Evolutionary conservation across 352 stramenopile species (phyloP).

Genomic region (Blastocystis sp.): DNA sequence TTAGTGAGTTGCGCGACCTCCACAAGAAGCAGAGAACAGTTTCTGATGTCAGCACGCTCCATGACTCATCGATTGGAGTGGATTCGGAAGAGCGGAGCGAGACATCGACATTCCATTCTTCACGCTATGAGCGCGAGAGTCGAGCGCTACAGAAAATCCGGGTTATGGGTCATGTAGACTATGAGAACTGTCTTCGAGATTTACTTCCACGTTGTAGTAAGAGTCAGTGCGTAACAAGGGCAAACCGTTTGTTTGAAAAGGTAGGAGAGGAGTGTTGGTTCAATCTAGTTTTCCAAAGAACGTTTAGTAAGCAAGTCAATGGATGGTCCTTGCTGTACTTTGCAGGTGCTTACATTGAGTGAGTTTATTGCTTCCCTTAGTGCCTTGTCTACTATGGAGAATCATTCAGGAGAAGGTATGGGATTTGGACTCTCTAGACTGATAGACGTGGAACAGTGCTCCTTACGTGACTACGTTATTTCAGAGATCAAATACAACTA

Average conservation of each 20-base stretch:
- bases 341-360: background rate
- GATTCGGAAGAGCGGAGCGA: background rate
- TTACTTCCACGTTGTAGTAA: conserved; percentile 19
- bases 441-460: background rate
- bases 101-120: background rate
- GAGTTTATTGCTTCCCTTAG: background rate
- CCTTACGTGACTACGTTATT: background rate
- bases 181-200: conserved; percentile 9
- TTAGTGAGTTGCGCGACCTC: background rate
- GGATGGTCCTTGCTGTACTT: conserved; percentile 6
- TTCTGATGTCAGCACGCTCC: background rate
- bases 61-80: conserved; percentile 26
- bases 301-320: conserved; percentile 29
- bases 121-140: background rate
- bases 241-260: conserved; percentile 27
- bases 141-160: background rate
- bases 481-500: conserved; percentile 49
- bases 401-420: background rate
- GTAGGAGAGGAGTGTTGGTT: background rate
- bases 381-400: background rate
- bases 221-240: conserved; percentile 24
- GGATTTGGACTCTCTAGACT: background rate
- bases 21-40: background rate
- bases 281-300: conserved; percentile 6
- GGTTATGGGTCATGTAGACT: conserved; percentile 29